These are phyloP conservation scores for Acacia melanoxylon DNA, from an alignment of 306 rosid genomes.

Conservation along the genomic window DNA sequence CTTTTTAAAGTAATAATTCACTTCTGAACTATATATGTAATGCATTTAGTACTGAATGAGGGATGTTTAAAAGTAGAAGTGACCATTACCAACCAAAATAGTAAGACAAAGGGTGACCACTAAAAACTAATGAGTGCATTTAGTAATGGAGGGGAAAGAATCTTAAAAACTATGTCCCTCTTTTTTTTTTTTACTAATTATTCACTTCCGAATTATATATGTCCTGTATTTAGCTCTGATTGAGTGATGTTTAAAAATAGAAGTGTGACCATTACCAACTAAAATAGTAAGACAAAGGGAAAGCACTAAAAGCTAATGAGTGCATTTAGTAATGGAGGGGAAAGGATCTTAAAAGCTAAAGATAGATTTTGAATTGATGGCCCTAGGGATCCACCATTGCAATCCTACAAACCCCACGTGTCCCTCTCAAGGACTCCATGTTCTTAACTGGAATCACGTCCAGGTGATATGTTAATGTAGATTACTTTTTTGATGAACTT, in stretches of 20 bases:
- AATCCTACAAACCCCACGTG: too few relatives aligned
- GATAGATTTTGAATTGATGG: neutral
- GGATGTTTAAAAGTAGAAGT: neutral
- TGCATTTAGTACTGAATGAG: too few relatives aligned
- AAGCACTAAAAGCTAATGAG: neutral
- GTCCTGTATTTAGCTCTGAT: too few relatives aligned
- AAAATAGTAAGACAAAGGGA: neutral
- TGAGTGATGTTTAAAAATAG: too few relatives aligned
- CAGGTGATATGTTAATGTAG: constrained; percentile 6
- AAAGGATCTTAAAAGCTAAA: neutral
- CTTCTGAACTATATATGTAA: too few relatives aligned
- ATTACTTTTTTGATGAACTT: neutral
- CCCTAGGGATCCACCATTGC: neutral
- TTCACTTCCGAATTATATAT: too few relatives aligned
- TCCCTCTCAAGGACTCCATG: neutral
- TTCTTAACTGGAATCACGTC: constrained; percentile 6
- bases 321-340: constrained; percentile 1
- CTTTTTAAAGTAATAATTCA: too few relatives aligned
- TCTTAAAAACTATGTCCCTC: neutral
- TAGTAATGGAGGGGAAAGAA: neutral
- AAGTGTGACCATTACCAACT: too few relatives aligned
- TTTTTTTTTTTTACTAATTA: too few relatives aligned
- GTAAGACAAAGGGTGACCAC: neutral
- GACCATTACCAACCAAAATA: neutral
- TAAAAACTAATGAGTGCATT: neutral